phyloP scores from a whole-genome alignment of 257 asterid genomes.

The Nicotiana benthamiana region DNA sequence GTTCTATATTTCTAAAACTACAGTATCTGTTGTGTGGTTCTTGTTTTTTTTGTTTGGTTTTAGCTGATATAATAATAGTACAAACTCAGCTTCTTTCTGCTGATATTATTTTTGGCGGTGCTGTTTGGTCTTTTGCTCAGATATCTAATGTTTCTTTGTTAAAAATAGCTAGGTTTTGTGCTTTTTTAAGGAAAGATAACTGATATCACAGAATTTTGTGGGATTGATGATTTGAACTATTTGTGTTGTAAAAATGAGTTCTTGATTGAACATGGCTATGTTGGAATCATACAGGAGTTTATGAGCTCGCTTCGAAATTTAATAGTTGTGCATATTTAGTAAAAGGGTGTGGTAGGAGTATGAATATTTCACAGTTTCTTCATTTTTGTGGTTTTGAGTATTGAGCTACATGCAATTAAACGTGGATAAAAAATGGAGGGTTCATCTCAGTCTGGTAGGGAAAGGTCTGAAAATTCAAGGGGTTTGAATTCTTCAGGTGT shows the following conservation, averaged over 20 bases:
- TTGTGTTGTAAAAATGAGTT: conserved; percentile 19
- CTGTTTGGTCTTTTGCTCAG: not conserved
- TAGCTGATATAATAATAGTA: not conserved
- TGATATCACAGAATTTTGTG: not conserved
- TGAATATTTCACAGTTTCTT: conserved; percentile 16
- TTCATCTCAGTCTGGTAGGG: conserved; percentile 79
- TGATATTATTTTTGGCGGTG: not conserved
- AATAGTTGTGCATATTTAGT: no score
- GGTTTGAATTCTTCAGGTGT: conserved; percentile 48
- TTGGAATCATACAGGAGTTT: not conserved
- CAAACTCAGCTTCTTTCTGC: conserved; percentile 1
- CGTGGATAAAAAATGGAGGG: conserved; percentile 66
- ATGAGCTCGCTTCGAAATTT: no score
- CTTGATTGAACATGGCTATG: conserved; percentile 39
- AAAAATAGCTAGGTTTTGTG: not conserved
- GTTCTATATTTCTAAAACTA: not conserved
- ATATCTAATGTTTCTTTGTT: not conserved
- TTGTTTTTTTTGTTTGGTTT: conserved; percentile 12
- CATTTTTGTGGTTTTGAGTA: conserved; percentile 10
- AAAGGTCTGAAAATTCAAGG: conserved; percentile 57
- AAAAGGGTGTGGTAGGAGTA: conserved; percentile 10
- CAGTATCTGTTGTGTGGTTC: conserved; percentile 38
- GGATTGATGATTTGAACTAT: not conserved
- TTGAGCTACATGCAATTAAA: conserved; percentile 26
- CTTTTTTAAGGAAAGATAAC: not conserved